Evolutionary conservation across 2,329 filamentous ascomycete genomes (phyloP).

Genomic region (Microdochium bolleyi): DNA sequence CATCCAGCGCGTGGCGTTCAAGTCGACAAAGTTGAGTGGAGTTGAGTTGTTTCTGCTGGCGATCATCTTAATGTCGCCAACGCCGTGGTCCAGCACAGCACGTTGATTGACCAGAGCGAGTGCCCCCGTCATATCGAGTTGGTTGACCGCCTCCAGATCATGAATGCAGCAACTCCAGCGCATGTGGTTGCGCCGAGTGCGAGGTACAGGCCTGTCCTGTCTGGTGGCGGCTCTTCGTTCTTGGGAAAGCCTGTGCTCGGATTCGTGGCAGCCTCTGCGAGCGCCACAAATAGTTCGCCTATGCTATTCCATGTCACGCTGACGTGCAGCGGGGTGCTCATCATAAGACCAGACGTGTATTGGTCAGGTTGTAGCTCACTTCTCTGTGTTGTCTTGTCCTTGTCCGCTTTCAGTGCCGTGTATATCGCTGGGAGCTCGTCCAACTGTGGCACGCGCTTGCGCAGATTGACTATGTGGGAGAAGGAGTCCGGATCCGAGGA

Average conservation of each 20-base stretch:
- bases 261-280: slow-evolving; percentile 87
- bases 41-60: no score
- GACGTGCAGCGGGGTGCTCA: slow-evolving; percentile 88
- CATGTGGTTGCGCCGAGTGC: slow-evolving; percentile 67
- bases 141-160: slow-evolving; percentile 56
- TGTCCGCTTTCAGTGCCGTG: slow-evolving; percentile 88
- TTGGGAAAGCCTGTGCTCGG: slow-evolving; percentile 85
- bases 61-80: no score
- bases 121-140: slow-evolving; percentile 24
- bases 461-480: slow-evolving; percentile 76
- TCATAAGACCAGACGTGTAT: slow-evolving; percentile 77
- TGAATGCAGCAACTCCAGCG: slow-evolving; percentile 53
- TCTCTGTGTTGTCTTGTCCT: slow-evolving; percentile 93
- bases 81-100: no score
- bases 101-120: background rate
- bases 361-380: slow-evolving; percentile 86
- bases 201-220: slow-evolving; percentile 79
- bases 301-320: slow-evolving; percentile 93
- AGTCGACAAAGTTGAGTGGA: background rate
- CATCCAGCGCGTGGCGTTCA: background rate
- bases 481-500: slow-evolving; percentile 96
- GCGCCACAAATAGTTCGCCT: slow-evolving; percentile 82
- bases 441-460: slow-evolving; percentile 71
- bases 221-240: slow-evolving; percentile 75
- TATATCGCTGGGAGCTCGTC: slow-evolving; percentile 89